Conservation (phyloP, 257 asterid genomes). For the Petunia secreta region DNA sequence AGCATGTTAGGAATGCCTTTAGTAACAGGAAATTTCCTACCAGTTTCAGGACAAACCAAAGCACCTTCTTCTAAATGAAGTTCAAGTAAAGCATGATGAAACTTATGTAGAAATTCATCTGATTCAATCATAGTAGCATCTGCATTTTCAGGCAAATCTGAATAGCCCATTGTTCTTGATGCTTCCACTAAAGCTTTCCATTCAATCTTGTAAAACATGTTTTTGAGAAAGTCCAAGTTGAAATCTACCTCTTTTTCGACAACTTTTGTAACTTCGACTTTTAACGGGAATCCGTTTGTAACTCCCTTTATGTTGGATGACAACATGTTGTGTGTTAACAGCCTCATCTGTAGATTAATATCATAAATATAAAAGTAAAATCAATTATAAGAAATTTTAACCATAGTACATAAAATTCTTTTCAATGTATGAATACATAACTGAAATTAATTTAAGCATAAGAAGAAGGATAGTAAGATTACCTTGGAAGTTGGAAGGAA, state of each 20-base stretch:
- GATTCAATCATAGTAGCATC: conserved; percentile 80
- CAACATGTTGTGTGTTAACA: conserved; percentile 84
- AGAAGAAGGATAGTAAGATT: not conserved
- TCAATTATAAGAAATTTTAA: not conserved
- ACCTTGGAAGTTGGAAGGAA: conserved; percentile 4
- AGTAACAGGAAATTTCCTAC: conserved; percentile 77
- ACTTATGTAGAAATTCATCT: conserved; percentile 71
- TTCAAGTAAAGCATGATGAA: conserved; percentile 91
- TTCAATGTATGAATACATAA: not conserved
- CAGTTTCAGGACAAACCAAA: conserved; percentile 84
- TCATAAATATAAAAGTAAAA: not conserved
- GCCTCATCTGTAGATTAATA: conserved; percentile 59
- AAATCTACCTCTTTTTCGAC: conserved; percentile 68
- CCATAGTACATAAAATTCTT: not conserved
- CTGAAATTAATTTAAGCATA: not conserved
- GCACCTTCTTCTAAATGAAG: conserved; percentile 94
- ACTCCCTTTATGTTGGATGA: conserved; percentile 91
- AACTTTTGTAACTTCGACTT: conserved; percentile 64
- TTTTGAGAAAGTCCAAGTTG: conserved; percentile 67
- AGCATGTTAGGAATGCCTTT: conserved; percentile 95
- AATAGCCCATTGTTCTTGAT: conserved; percentile 68
- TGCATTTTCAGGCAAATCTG: conserved; percentile 65
- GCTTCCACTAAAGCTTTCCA: conserved; percentile 83
- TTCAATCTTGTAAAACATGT: conserved; percentile 75
- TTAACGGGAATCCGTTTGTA: conserved; percentile 68